Conservation (phyloP, 129 eudicot genomes). For the Dittrichia graveolens region DNA sequence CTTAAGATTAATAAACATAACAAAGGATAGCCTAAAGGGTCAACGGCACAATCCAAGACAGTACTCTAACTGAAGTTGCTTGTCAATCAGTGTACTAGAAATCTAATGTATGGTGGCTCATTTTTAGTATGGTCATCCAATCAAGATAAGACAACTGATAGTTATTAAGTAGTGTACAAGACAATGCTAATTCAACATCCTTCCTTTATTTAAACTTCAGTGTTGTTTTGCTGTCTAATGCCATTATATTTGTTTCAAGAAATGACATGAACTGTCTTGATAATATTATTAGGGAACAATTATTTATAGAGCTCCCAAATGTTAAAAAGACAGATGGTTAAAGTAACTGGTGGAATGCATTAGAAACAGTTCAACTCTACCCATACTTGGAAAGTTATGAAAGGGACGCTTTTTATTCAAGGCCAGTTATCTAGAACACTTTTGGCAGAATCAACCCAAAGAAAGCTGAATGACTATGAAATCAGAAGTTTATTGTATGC, state of each 20-base stretch:
- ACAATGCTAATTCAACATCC: not conserved
- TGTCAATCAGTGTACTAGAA: not conserved
- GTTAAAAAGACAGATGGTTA: no score
- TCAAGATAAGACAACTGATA: no score
- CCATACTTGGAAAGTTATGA: not conserved
- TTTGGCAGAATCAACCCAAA: constrained; percentile 25
- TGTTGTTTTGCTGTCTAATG: no score
- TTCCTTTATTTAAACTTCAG: no score
- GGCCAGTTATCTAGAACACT: not conserved
- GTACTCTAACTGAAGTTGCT: not conserved
- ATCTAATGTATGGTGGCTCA: not conserved
- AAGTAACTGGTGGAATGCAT: no score
- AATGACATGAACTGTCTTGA: no score
- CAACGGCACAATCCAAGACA: not conserved
- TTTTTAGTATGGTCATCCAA: not conserved
- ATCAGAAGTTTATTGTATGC: not conserved
- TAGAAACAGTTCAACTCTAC: not conserved
- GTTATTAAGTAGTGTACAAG: not conserved
- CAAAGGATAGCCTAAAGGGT: constrained; percentile 5
- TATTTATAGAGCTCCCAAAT: no score
- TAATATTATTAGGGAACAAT: no score
- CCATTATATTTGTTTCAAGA: no score
- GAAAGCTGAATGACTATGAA: not conserved
- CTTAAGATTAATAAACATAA: not conserved
- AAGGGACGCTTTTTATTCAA: constrained; percentile 4